phyloP scores from a whole-genome alignment of 2,329 filamentous ascomycete genomes.

The Tolypocladium endophyticum region DNA sequence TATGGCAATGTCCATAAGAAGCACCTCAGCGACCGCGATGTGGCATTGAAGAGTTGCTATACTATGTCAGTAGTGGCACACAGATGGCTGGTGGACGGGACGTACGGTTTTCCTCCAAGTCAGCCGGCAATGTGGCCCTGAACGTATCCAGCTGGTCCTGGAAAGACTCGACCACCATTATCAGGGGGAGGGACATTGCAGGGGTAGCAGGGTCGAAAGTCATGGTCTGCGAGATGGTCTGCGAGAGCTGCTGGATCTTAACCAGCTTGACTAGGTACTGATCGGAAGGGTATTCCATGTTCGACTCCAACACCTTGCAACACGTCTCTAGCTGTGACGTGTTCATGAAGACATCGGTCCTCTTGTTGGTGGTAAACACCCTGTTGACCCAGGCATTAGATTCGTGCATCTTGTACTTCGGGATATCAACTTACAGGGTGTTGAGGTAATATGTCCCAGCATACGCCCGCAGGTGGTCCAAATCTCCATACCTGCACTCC shows the following conservation, averaged over 20 bases:
- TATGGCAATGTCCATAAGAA: slow-evolving; percentile 36
- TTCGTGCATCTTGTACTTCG: background rate
- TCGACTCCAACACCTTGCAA: slow-evolving; percentile 29
- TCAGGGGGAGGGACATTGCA: slow-evolving; percentile 26
- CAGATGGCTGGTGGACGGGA: background rate
- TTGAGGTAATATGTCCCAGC: slow-evolving; percentile 39
- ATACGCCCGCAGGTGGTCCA: slow-evolving; percentile 37
- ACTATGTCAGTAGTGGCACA: background rate
- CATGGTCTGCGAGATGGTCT: slow-evolving; percentile 33
- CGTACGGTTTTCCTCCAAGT: slow-evolving; percentile 24
- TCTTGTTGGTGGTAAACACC: slow-evolving; percentile 34
- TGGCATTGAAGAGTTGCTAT: slow-evolving; percentile 30
- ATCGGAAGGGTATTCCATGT: slow-evolving; percentile 32
- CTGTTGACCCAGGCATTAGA: slow-evolving; percentile 10
- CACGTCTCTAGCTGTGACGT: slow-evolving; percentile 31
- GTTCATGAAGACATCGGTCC: slow-evolving; percentile 36
- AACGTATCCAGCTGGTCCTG: slow-evolving; percentile 32
- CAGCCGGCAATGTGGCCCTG: slow-evolving; percentile 21
- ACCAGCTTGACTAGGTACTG: slow-evolving; percentile 33
- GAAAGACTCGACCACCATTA: slow-evolving; percentile 30
- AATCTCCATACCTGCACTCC: slow-evolving; percentile 14
- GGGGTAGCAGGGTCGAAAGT: slow-evolving; percentile 16
- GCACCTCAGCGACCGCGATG: slow-evolving; percentile 31
- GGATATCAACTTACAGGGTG: slow-evolving; percentile 26
- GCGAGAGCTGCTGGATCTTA: slow-evolving; percentile 35